Evolutionary conservation across 2,329 filamentous ascomycete genomes (phyloP), one percentile per base, ranked within the genome.

Genomic region (Diaporthe citri): DNA sequence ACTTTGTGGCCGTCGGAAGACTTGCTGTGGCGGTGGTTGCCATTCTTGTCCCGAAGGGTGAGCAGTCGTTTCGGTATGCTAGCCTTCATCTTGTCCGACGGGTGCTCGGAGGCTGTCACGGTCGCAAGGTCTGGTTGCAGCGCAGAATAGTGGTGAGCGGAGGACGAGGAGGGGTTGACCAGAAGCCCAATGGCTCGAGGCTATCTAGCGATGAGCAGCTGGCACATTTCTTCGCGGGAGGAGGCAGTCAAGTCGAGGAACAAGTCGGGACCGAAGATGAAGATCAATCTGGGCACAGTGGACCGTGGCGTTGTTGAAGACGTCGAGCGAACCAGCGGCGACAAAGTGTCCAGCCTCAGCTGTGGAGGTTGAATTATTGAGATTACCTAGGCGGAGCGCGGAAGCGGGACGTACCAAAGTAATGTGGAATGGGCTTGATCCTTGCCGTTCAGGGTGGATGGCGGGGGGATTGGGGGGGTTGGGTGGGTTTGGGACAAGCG

Each of bases 1-100:
- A 90, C 90, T 86, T 89, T 91, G 77, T 86, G 86, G 34, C 84
- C 82, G 73, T 91, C 89, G 28, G 87, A 86, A 62, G 90, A 91
- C 79, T 89, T 90, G 79, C 86, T 87, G 75, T 89, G 88, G 74
- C 85, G 86, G 78, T 90, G 88, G 25, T 62, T 60, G 51, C 85
- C 87, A 82, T 87, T 88, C 84, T 90, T 95, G 80, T 94, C 93
- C 78, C 93, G 90, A 78, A 93, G 87, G 83, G 90, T 94, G 76
- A 94, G 90, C 82, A 95, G 92, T 80, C 93, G 91, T 81, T 90
- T 91, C 66, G 88, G 88, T 75, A 89, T 84, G 77, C 87, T 80
- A 60, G 80, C 84, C 83, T 89, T 90, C 87, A 90, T 90, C 80
- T 78, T 87, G 80, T 76, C 64, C n/a, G 36, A 28, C 39, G 57